These are phyloP conservation scores for Melampsora americana DNA, from an alignment of 1,284 basidiomycete genomes.

Conservation along the genomic window DNA sequence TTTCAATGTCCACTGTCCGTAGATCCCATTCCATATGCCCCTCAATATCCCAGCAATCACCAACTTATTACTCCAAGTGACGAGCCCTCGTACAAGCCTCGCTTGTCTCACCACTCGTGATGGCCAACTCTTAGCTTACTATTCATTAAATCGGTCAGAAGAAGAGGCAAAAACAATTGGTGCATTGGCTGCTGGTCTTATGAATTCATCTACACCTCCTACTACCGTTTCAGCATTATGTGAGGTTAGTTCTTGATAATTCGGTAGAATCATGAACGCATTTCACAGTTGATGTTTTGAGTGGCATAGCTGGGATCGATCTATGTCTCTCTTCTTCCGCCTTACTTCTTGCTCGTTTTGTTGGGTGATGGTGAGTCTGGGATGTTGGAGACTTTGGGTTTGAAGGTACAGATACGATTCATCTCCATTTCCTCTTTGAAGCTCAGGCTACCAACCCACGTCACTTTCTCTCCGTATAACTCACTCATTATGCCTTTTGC, in stretches of 20 bases:
- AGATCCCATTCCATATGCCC: conserved; percentile 7
- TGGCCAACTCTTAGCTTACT: conserved; percentile 22
- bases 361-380: not conserved
- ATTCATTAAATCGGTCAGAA: not conserved
- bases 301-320: conserved; percentile 1
- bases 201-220: not conserved
- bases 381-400: not conserved
- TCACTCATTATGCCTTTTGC: too few species aligned
- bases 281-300: too few species aligned
- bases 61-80: conserved; percentile 28
- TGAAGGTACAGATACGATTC: not conserved
- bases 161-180: not conserved
- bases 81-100: conserved; percentile 10
- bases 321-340: not conserved
- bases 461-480: not conserved
- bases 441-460: not conserved
- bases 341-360: conserved; percentile 4
- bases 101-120: conserved; percentile 22
- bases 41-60: conserved; percentile 37
- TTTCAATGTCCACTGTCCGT: too few species aligned
- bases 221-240: not conserved
- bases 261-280: too few species aligned
- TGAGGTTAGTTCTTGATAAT: not conserved
- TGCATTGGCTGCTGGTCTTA: conserved; percentile 5
- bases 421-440: not conserved